Evolutionary conservation across 352 stramenopile genomes (phyloP).

Genomic region (Phytophthora syringae): DNA sequence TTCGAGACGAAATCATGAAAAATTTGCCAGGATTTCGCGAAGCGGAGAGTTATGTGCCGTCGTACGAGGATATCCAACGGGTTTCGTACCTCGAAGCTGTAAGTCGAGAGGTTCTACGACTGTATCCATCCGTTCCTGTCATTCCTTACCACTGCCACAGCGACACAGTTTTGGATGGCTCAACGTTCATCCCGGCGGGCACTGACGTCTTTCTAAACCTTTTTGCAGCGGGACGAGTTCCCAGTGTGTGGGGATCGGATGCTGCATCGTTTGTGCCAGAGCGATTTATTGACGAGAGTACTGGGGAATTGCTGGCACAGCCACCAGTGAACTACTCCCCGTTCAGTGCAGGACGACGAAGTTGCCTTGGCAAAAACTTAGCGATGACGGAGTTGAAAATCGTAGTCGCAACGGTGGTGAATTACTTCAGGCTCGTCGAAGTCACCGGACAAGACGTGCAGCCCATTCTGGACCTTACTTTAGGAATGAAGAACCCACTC

Average conservation of each 20-base stretch:
- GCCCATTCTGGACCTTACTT: conserved; percentile 20
- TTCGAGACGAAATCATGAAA: conserved; percentile 35
- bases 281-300: conserved; percentile 39
- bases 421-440: conserved; percentile 12
- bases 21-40: conserved; percentile 21
- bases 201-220: conserved; percentile 26
- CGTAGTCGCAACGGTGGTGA: conserved; percentile 9
- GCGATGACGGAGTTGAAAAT: conserved; percentile 33
- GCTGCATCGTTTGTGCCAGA: conserved; percentile 42
- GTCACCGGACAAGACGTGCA: conserved; percentile 14
- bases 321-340: conserved; percentile 8
- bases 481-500: conserved; percentile 24
- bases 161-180: conserved; percentile 53
- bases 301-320: conserved; percentile 3
- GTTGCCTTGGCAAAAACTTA: conserved; percentile 20
- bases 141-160: conserved; percentile 39
- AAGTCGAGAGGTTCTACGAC: conserved; percentile 20
- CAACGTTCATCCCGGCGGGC: conserved; percentile 39
- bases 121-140: conserved; percentile 37
- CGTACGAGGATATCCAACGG: conserved; percentile 10
- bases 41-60: conserved; percentile 5
- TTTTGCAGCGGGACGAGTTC: conserved; percentile 46
- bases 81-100: conserved; percentile 34
- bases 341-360: conserved; percentile 16
- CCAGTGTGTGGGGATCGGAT: conserved; percentile 48